A percentile compares a stretch with the other conserved stretches of the same genome.
Evolutionary conservation across 1,284 basidiomycete species (phyloP).

Genomic region (Microbotryum scabiosae): DNA sequence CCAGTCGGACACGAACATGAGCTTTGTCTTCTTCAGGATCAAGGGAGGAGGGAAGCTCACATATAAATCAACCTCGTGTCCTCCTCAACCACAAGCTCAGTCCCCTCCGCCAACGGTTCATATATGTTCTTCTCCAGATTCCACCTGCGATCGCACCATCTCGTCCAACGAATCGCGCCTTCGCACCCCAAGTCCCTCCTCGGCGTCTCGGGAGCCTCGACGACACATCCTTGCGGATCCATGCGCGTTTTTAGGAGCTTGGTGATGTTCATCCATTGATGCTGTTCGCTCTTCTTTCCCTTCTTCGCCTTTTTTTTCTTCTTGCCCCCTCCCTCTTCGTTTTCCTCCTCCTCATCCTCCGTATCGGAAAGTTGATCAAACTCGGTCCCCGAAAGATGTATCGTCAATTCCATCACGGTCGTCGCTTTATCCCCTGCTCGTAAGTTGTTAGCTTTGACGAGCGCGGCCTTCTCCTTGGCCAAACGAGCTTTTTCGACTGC

Average conservation of each 20-base stretch:
- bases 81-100: conserved; percentile 22
- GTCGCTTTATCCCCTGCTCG: conserved; percentile 12
- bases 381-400: conserved; percentile 20
- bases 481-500: conserved; percentile 4
- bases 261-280: conserved; percentile 17
- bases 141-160: conserved; percentile 21
- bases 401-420: conserved; percentile 18
- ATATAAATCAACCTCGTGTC: conserved; percentile 22
- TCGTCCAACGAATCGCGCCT: conserved; percentile 24
- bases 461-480: conserved; percentile 1
- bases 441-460: conserved; percentile 22
- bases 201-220: conserved; percentile 10
- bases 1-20: neutral
- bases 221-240: conserved; percentile 1
- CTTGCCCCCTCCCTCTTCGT: neutral
- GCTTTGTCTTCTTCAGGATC: neutral
- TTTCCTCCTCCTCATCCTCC: neutral
- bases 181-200: conserved; percentile 9
- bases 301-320: conserved; percentile 4
- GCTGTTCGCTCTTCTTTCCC: conserved; percentile 4
- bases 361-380: neutral
- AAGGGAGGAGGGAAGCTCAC: neutral
- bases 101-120: conserved; percentile 6
- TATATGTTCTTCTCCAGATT: conserved; percentile 9
- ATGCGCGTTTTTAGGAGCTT: conserved; percentile 1